Evolutionary conservation across 495 filamentous ascomycete species (phyloP), one percentile per base, ranked within the genome.

Genomic region (Mytilinidion resinicola): DNA sequence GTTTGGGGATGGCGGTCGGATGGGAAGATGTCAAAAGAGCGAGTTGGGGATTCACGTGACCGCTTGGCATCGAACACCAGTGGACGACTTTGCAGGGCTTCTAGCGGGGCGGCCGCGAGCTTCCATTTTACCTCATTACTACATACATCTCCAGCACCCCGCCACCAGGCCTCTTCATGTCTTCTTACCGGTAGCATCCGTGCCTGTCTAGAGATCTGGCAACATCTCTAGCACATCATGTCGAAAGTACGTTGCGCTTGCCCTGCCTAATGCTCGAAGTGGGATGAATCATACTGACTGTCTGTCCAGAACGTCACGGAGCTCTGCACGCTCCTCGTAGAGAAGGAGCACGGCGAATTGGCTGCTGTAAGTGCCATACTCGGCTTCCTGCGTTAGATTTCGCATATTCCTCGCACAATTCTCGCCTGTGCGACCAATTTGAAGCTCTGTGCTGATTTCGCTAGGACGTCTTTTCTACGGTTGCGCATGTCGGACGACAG

Each of bases 301-400:
- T 38, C 34, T 25, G 25, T 36, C 1, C 53, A 74, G 72, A 53
- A 70, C 39, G 61, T 73, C 43, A 79, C 82, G 67, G 88, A 97
- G 80, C 86, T 97, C 51, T 95, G 89, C 74, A 77, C 83, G 72
- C 83, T 96, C 65, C 80, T 96, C n/a, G 83, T 96, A 46, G 81
- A 89, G 58, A 89, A 96, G 66, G 80, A 87, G 19, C 89, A 91
- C 72, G 93, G 93, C 62, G 88, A 95, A 67, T 80, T 98, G 30
- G 87, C 89, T 51, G 88, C 89, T 68, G 92, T 97, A 85, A 66
- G 89, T 78, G 36, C 19, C 36, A 15, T 34, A 20, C 54, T 43
- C 19, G 15, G 21, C 7, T 52, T 20, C 14, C 36, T 55, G 15
- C 54, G 34, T 39, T 21, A 30, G 35, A 1, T 19, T 53, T 34